Percentiles rank a stretch among this genome's conserved stretches.
phyloP scores from a whole-genome alignment of 768 basidiomycete genomes.

The Rhodotorula babjevae region DNA sequence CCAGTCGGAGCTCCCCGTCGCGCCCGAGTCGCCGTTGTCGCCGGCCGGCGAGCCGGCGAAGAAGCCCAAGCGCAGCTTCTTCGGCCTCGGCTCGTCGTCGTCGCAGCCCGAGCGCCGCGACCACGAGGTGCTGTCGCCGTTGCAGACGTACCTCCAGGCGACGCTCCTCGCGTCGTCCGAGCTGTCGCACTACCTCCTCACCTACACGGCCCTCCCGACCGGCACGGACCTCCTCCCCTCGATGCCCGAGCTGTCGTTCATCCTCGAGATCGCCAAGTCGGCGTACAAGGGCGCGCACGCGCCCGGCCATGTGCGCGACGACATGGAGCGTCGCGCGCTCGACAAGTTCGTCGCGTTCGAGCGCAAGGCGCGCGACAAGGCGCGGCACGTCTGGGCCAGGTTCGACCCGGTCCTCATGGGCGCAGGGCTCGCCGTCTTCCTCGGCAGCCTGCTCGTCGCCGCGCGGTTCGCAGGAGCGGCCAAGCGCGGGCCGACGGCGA shows the following conservation, averaged over 20 bases:
- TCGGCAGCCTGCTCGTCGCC: slow-evolving; percentile 20
- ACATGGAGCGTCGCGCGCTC: slow-evolving; percentile 37
- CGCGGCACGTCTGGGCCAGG: slow-evolving; percentile 88
- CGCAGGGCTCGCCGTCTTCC: slow-evolving; percentile 63
- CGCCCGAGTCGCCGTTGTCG: neutral
- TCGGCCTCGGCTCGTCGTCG: slow-evolving; percentile 9
- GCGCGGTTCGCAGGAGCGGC: slow-evolving; percentile 1
- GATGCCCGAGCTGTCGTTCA: slow-evolving; percentile 37
- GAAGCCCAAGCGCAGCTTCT: slow-evolving; percentile 29
- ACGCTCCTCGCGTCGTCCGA: slow-evolving; percentile 68
- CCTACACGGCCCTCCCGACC: slow-evolving; percentile 66
- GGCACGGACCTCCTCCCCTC: slow-evolving; percentile 64
- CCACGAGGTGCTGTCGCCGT: slow-evolving; percentile 40
- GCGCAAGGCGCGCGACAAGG: slow-evolving; percentile 61
- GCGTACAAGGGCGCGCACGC: slow-evolving; percentile 35
- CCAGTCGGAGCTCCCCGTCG: slow-evolving; percentile 19
- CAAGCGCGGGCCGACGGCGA: slow-evolving; percentile 12
- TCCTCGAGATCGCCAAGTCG: slow-evolving; percentile 32
- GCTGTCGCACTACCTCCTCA: slow-evolving; percentile 67
- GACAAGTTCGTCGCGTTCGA: slow-evolving; percentile 53
- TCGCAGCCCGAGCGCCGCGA: slow-evolving; percentile 15
- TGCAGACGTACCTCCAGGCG: slow-evolving; percentile 55
- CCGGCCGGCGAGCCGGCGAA: neutral
- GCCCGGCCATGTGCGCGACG: slow-evolving; percentile 15
- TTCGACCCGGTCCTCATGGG: slow-evolving; percentile 77